Evolutionary conservation across 371 early-diverging fungal genomes (phyloP), one percentile per base, ranked within the genome.

Genomic region (Smittium culicis): DNA sequence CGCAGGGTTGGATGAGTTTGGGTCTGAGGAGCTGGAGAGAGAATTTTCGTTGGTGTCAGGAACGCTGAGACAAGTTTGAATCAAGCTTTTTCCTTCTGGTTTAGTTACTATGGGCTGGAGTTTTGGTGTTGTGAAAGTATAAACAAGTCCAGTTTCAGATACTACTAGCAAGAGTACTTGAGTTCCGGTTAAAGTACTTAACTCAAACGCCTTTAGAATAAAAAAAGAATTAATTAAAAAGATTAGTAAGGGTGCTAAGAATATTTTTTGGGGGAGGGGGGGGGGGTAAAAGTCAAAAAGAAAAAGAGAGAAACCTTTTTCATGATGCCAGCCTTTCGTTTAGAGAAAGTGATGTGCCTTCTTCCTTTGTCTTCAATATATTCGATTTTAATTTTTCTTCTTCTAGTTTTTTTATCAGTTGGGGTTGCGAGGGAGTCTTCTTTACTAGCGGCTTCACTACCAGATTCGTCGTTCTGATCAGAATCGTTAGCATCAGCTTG

Each of bases 291-390:
- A 17, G 17, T 54, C n/a, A 17, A 54, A 17, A 25, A 17, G 17
- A 16, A 16, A 29, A 29, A 30, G 54, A 58, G 67, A 8, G 34
- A 66, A 72, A 85, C 90, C 85, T 97, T 99, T 79, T 98, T 98
- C 96, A 99, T 95, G 72, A 99, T 92, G 56, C 99, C 99, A 34
- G 96, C 93, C 78, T 98, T 99, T 76, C 99, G 84, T 78, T 99
- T 99, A 69, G 89, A 89, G 78, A 99, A 99, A 1, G 98, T 96
- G 67, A 98, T 96, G 71, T 94, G 92, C 71, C 99, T 83, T 69
- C 93, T 84, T 69, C 86, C 88, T 79, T 93, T 95, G 74, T 94
- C 96, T 68, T 90, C 88, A 70, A 99, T 99, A 73, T 89, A 98
- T 74, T 93, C 94, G 77, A 96, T 94, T 76, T 91, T 93, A 77